Conservation (phyloP, 2,329 filamentous ascomycete genomes). For the Metarhizium brunneum region DNA sequence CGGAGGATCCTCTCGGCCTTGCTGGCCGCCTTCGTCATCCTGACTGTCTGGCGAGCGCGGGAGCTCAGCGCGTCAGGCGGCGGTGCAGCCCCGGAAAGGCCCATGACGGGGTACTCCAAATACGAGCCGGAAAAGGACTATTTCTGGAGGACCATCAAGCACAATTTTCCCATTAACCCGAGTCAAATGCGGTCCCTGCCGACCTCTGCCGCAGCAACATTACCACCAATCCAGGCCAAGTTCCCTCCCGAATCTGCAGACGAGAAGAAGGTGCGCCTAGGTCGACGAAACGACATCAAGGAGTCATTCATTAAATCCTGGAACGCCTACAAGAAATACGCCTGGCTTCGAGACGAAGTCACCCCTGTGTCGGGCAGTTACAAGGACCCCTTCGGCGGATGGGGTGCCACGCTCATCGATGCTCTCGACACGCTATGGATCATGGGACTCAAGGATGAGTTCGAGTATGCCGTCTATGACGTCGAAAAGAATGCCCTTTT, state of each 20-base stretch:
- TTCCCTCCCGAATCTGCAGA: slow-evolving; percentile 9
- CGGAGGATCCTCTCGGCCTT: slow-evolving; percentile 4
- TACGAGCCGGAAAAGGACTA: slow-evolving; percentile 9
- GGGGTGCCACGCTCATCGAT: slow-evolving; percentile 52
- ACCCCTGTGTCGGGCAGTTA: slow-evolving; percentile 35
- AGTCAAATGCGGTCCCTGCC: slow-evolving; percentile 7
- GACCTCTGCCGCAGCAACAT: not conserved
- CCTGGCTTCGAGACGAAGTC: slow-evolving; percentile 45
- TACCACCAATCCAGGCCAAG: slow-evolving; percentile 7
- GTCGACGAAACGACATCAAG: slow-evolving; percentile 29
- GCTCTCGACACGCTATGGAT: slow-evolving; percentile 53
- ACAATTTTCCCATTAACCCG: slow-evolving; percentile 10
- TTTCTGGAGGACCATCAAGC: slow-evolving; percentile 13
- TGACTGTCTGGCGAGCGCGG: slow-evolving; percentile 6
- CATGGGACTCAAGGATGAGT: slow-evolving; percentile 49
- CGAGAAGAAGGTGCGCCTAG: slow-evolving; percentile 20
- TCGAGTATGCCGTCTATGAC: slow-evolving; percentile 41
- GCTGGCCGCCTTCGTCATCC: slow-evolving; percentile 3
- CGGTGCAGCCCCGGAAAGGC: not conserved
- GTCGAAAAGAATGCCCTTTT: slow-evolving; percentile 39
- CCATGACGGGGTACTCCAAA: slow-evolving; percentile 1
- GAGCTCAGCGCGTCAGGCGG: slow-evolving; percentile 1
- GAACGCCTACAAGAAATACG: slow-evolving; percentile 41
- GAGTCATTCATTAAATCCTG: slow-evolving; percentile 33
- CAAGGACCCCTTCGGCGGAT: slow-evolving; percentile 41